Evolutionary conservation across 2,329 filamentous ascomycete species (phyloP), one percentile per base, ranked within the genome.

Genomic region (Lasiodiplodia sp.): DNA sequence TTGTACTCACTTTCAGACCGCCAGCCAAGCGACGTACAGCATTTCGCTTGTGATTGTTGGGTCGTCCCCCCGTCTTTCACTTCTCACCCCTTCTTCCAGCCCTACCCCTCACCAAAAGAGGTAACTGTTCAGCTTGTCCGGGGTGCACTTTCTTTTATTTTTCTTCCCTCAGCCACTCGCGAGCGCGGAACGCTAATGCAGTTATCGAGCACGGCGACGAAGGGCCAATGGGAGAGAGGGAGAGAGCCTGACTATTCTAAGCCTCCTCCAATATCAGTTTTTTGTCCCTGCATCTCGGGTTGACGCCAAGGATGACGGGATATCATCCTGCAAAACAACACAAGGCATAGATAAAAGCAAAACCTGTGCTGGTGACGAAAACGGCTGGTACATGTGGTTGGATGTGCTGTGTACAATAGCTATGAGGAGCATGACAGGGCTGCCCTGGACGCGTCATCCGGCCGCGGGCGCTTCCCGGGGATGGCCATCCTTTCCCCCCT

Each of bases 371-470:
- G 31, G 31, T 34, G 8, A 47, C 44, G 44, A 47, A 10, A 47
- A 47, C 18, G 7, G 8, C 18, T 47, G 44, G 10, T 4, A n/a
- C 10, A 4, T 47, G 44, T 47, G 44, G 44, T 47, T 47, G 44
- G 44, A 47, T 5, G 40, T 44, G 31, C 31, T 10, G 31, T 34
- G 31, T 1, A 28, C 28, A 28, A 28, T 28, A 34, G 31, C 8
- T 34, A 7, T 34, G 31, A 44, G 40, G 44, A 47, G 18, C 18
- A 11, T 10, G 34, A 44, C 34, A 58, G 56, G 56, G 37, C 57
- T 47, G 38, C 37, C 57, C 57, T 57, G 53, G 34, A 60, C 57
- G 23, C 57, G 57, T 60, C 57, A 60, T 60, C 57, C 55, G 34
- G 31, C 55, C 38, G 31, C 52, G 31, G 21, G 10, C 31, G 16